Evolutionary conservation across 129 eudicot genomes (phyloP).

Genomic region (Centella asiatica): DNA sequence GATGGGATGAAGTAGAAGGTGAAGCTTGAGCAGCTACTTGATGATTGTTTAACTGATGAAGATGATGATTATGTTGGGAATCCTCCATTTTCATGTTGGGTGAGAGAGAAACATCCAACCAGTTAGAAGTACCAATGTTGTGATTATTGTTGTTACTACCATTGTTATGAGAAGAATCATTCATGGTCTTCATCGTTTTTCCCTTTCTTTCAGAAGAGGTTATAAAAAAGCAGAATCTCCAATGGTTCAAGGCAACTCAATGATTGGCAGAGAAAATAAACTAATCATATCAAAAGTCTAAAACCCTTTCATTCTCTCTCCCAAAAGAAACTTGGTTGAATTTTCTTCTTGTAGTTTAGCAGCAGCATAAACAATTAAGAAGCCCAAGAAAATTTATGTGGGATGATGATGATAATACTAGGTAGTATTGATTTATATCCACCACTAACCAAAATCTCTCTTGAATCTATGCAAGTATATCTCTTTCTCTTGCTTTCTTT

Average conservation of each 20-base stretch:
- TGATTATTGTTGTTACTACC: slow-evolving; percentile 6
- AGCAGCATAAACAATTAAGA: slow-evolving; percentile 4
- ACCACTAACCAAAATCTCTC: slow-evolving; percentile 10
- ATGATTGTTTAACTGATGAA: no score
- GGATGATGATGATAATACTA: not conserved
- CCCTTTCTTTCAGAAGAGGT: not conserved
- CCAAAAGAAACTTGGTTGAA: not conserved
- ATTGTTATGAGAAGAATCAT: slow-evolving; percentile 26
- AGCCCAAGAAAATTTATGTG: slow-evolving; percentile 10
- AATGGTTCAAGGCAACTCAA: slow-evolving; percentile 24
- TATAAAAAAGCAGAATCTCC: not conserved
- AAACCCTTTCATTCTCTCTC: not conserved
- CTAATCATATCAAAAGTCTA: slow-evolving; percentile 30
- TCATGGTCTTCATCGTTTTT: slow-evolving; percentile 36
- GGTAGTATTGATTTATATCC: no score
- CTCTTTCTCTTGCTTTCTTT: not conserved
- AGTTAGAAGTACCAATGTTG: slow-evolving; percentile 16
- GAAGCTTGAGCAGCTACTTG: no score
- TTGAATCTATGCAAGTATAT: slow-evolving; percentile 7
- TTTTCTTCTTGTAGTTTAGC: slow-evolving; percentile 15
- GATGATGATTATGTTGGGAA: slow-evolving; percentile 12
- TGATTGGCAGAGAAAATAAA: slow-evolving; percentile 33
- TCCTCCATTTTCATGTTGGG: slow-evolving; percentile 59
- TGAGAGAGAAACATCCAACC: slow-evolving; percentile 65
- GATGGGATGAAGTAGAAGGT: slow-evolving; percentile 6